Conservation (phyloP, 768 basidiomycete genomes). For the Termitomyces sp. region DNA sequence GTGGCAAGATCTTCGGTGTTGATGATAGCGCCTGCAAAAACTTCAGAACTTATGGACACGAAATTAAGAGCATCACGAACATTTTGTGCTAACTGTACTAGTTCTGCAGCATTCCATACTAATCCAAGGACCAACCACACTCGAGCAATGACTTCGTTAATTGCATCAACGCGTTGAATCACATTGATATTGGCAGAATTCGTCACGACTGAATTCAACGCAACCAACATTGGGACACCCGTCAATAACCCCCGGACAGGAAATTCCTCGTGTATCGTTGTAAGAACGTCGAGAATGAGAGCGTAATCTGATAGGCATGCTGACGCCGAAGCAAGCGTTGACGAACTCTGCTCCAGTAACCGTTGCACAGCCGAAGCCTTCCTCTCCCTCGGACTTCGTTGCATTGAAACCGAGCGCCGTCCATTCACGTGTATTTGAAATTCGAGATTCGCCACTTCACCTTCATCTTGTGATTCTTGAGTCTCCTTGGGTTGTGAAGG, state of each 20-base stretch:
- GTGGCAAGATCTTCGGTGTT: conserved; percentile 30
- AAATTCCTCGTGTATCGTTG: conserved; percentile 60
- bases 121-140: conserved; percentile 66
- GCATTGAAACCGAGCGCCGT: conserved; percentile 40
- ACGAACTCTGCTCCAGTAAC: conserved; percentile 43
- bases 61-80: conserved; percentile 29
- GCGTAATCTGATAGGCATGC: conserved; percentile 74
- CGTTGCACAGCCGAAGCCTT: conserved; percentile 52
- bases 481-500: conserved; percentile 26
- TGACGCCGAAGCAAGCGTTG: conserved; percentile 33
- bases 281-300: conserved; percentile 62
- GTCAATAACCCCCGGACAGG: conserved; percentile 71
- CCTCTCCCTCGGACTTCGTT: conserved; percentile 43
- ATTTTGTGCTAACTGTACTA: conserved; percentile 48
- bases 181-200: conserved; percentile 31
- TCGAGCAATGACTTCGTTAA: conserved; percentile 58
- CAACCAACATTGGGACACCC: conserved; percentile 83
- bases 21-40: conserved; percentile 39
- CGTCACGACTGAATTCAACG: conserved; percentile 53
- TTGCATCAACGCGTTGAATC: conserved; percentile 39
- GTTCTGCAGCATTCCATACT: conserved; percentile 58
- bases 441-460: conserved; percentile 20
- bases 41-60: conserved; percentile 1
- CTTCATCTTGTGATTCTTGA: conserved; percentile 21
- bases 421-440: conserved; percentile 27